Conservation (phyloP, 1,139 yeast genomes). For the Sugiyamaella neomexicana region DNA sequence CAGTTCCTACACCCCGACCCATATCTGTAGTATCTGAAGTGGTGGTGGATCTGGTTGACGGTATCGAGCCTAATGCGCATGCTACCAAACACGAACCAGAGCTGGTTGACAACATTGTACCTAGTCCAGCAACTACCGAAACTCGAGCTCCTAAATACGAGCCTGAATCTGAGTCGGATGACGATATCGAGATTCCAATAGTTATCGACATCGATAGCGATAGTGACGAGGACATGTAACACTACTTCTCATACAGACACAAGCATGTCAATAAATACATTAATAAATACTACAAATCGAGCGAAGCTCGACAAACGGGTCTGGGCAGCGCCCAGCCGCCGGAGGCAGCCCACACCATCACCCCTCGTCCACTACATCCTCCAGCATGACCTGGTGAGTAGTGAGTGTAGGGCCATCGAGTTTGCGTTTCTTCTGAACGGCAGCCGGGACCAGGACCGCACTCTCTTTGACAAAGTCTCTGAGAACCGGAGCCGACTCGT, state of each 20-base stretch:
- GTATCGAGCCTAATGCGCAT: not conserved
- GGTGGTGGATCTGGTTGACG: slow-evolving; percentile 2
- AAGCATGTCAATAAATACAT: not conserved
- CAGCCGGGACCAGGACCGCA: slow-evolving; percentile 30
- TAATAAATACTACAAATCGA: too few relatives aligned
- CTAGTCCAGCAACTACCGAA: not conserved
- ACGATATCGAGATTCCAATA: slow-evolving; percentile 59
- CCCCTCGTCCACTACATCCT: slow-evolving; percentile 1
- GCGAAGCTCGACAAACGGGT: not conserved
- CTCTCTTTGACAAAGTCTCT: slow-evolving; percentile 32
- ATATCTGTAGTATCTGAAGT: not conserved
- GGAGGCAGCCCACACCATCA: not conserved
- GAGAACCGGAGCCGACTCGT: slow-evolving; percentile 33
- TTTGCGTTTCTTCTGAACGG: slow-evolving; percentile 26
- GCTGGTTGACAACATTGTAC: slow-evolving; percentile 6
- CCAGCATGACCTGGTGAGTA: not conserved
- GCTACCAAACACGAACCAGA: not conserved
- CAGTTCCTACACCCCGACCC: not conserved
- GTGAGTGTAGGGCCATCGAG: not conserved
- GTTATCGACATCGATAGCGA: slow-evolving; percentile 45
- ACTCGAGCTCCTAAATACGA: not conserved
- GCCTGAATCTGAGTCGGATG: slow-evolving; percentile 10
- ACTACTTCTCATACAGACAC: not conserved
- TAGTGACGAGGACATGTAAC: slow-evolving; percentile 26
- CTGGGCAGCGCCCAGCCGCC: slow-evolving; percentile 9